These are phyloP conservation scores for Lentinula guzmanii DNA, from an alignment of 768 basidiomycete species.

Conservation along the genomic window DNA sequence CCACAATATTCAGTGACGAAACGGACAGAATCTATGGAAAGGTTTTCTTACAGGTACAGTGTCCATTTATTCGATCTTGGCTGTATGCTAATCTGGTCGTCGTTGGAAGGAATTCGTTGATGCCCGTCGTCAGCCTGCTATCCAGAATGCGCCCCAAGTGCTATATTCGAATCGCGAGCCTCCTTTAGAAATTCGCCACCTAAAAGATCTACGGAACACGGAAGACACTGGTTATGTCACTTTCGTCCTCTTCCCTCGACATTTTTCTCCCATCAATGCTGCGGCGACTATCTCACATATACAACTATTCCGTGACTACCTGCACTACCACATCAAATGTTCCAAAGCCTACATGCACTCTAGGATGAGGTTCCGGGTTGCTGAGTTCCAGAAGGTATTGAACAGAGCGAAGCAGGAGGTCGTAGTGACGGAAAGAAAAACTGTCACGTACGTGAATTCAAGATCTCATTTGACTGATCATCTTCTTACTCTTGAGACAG, in stretches of 20 bases:
- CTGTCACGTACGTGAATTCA: constrained; percentile 61
- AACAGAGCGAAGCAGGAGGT: constrained; percentile 95
- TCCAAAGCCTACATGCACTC: constrained; percentile 99
- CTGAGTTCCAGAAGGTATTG: constrained; percentile 93
- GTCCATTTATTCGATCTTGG: not conserved
- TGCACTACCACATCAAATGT: constrained; percentile 99
- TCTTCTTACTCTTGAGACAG: not conserved
- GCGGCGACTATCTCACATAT: constrained; percentile 86
- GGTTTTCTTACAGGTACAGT: constrained; percentile 88
- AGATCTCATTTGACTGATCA: not conserved
- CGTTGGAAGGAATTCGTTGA: constrained; percentile 89
- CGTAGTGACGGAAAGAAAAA: constrained; percentile 79
- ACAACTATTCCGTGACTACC: constrained; percentile 94
- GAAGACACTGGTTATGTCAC: constrained; percentile 97
- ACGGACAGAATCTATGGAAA: constrained; percentile 96
- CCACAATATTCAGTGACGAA: constrained; percentile 94
- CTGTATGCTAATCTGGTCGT: constrained; percentile 7
- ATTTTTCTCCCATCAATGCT: constrained; percentile 70
- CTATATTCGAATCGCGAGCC: constrained; percentile 92
- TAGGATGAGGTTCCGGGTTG: constrained; percentile 88
- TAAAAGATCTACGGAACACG: constrained; percentile 71
- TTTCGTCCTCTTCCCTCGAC: constrained; percentile 95
- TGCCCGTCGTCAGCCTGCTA: constrained; percentile 86
- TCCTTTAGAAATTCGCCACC: constrained; percentile 90
- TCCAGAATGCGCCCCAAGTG: constrained; percentile 97